Percentiles rank a stretch among this genome's conserved stretches.
phyloP scores from a whole-genome alignment of 495 filamentous ascomycete genomes.

The Glarea lozoyensis region DNA sequence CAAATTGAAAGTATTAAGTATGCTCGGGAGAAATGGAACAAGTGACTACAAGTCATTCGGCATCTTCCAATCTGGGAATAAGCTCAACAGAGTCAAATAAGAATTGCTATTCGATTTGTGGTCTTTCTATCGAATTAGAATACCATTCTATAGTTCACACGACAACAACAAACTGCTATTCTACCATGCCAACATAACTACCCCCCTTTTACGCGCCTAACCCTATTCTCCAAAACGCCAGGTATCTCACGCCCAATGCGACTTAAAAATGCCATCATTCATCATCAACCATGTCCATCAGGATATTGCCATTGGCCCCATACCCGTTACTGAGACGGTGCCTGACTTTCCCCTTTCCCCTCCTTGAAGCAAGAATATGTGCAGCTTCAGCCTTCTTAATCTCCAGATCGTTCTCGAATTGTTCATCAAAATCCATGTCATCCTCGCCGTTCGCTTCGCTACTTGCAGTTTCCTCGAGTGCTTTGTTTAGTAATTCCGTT shows the following conservation, averaged over 20 bases:
- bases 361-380: conserved; percentile 3
- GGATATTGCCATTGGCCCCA: conserved; percentile 14
- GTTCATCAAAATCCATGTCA: conserved; percentile 16
- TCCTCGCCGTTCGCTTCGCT: conserved; percentile 3
- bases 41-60: no score
- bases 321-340: conserved; percentile 11
- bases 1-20: no score
- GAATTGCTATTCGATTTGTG: no score
- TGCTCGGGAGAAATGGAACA: no score
- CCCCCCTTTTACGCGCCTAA: neutral
- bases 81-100: no score
- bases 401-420: conserved; percentile 22
- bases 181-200: neutral
- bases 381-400: conserved; percentile 14
- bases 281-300: conserved; percentile 23
- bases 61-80: no score
- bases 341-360: conserved; percentile 16
- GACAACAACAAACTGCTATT: no score
- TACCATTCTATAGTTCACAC: no score
- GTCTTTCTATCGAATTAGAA: no score
- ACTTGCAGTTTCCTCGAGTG: conserved; percentile 55
- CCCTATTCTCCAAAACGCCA: conserved; percentile 1
- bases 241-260: conserved; percentile 9
- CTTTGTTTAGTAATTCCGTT: conserved; percentile 64
- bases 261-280: conserved; percentile 13